A percentile compares a stretch with the other conserved stretches of the same genome.
Evolutionary conservation across 129 eudicot species (phyloP).

Genomic region (Erigeron canadensis): DNA sequence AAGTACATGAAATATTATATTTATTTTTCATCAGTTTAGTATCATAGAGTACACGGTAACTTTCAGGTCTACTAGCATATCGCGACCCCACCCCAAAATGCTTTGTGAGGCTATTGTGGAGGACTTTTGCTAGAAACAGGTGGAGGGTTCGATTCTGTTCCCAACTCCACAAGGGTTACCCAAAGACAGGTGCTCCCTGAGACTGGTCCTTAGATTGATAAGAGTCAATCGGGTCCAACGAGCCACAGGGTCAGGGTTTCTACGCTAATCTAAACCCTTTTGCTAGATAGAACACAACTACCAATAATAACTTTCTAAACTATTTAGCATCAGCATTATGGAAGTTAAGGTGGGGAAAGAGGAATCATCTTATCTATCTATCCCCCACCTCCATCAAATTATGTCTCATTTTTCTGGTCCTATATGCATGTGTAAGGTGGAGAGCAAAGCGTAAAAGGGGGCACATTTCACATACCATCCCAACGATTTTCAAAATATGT

Average conservation of each 20-base stretch:
- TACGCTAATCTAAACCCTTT: too few relatives aligned
- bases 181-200: too few relatives aligned
- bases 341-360: slow-evolving; percentile 11
- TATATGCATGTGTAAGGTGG: slow-evolving; percentile 34
- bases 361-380: slow-evolving; percentile 8
- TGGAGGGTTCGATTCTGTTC: too few relatives aligned
- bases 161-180: too few relatives aligned
- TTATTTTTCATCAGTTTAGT: too few relatives aligned
- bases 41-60: too few relatives aligned
- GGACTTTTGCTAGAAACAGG: too few relatives aligned
- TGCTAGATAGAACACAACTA: not conserved
- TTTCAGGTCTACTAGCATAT: not conserved
- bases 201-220: too few relatives aligned
- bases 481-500: slow-evolving; percentile 3
- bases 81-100: too few relatives aligned
- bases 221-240: too few relatives aligned
- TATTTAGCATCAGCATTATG: slow-evolving; percentile 13
- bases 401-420: slow-evolving; percentile 32
- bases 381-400: slow-evolving; percentile 17
- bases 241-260: too few relatives aligned
- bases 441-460: slow-evolving; percentile 30
- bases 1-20: not conserved
- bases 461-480: slow-evolving; percentile 36
- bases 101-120: too few relatives aligned
- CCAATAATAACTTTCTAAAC: not conserved